phyloP scores from a whole-genome alignment of 2,329 filamentous ascomycete genomes.

The Grosmannia clavigera region DNA sequence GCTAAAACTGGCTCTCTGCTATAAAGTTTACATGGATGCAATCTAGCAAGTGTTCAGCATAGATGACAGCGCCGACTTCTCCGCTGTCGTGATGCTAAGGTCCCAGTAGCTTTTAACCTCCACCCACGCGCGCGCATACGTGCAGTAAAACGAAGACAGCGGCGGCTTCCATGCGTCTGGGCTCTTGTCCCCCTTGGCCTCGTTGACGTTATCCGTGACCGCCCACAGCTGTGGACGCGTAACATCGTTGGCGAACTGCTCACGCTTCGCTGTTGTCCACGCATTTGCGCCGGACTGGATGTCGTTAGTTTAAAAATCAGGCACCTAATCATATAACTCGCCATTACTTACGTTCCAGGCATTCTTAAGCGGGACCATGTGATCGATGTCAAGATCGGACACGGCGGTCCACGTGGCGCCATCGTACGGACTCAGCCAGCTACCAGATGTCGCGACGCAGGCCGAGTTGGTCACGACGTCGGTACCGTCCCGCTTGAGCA shows the following conservation, averaged over 20 bases:
- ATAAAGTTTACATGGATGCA: background rate
- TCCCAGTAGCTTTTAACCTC: slow-evolving; percentile 63
- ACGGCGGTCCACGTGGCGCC: slow-evolving; percentile 56
- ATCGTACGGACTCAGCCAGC: slow-evolving; percentile 63
- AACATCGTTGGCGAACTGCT: slow-evolving; percentile 67
- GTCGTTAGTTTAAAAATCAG: background rate
- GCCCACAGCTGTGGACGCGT: slow-evolving; percentile 64
- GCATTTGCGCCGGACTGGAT: slow-evolving; percentile 52
- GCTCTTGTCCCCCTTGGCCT: slow-evolving; percentile 57
- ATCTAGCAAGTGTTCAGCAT: slow-evolving; percentile 52
- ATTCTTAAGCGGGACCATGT: slow-evolving; percentile 70
- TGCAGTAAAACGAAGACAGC: slow-evolving; percentile 58
- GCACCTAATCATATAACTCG: background rate
- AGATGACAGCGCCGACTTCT: slow-evolving; percentile 53
- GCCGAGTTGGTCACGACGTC: slow-evolving; percentile 43
- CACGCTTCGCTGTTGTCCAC: slow-evolving; percentile 58
- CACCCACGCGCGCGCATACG: slow-evolving; percentile 65
- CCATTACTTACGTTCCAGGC: slow-evolving; percentile 52
- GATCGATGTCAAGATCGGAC: slow-evolving; percentile 68
- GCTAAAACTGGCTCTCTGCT: no score
- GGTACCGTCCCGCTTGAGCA: slow-evolving; percentile 62
- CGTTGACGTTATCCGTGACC: slow-evolving; percentile 67
- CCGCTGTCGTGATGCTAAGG: slow-evolving; percentile 55
- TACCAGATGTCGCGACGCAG: slow-evolving; percentile 53
- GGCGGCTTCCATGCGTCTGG: slow-evolving; percentile 70